Base-by-base conservation (phyloP, 2,329 filamentous ascomycete species). In the Talaromyces islandicus region DNA sequence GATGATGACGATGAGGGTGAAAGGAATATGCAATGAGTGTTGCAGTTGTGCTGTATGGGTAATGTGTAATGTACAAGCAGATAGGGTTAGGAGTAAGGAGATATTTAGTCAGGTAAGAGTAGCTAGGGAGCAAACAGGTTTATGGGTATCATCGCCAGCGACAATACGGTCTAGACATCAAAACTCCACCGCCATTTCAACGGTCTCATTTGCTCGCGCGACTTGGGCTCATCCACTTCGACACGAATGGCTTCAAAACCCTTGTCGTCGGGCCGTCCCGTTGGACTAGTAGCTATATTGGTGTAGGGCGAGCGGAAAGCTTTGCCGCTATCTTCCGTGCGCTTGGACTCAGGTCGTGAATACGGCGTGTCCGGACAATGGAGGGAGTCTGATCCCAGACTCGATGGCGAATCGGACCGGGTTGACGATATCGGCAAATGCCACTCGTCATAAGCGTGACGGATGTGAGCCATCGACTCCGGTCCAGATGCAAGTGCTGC, bases 111-210 rank as follows among this genome's bases (percentile, higher is more conserved):
- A 14, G 21, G 43, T 21, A 19, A 21, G 11, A 46, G 10, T 24
- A 12, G 4, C 4, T 46, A 10, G 7, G 48, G 25, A n/a, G 48
- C 41, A 10, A 24, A 14, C 19, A 46, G 17, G 7, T 46, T 48
- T 21, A 48, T 17, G 43, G 30, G 48, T 29, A 52, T 52, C 48
- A n/a, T 29, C 24, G 48, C 48, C 48, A 30, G 48, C 48, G 48
- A 25, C 25, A 27, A 46, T 55, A 43, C 35, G 35, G 35, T 12
- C 70, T 68, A 77, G 43, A 77, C 72, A 61, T 77, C 74, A 73
- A 77, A 77, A 63, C 75, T 77, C 75, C 75, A 77, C 62, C 75
- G 70, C 68, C 71, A 77, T 12, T 73, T 74, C 32, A 75, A 65
- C 41, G 66, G 68, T 59, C 72, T 67, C 24, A 74, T 64, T 58